Evolutionary conservation across 2,329 filamentous ascomycete species (phyloP), one percentile per base, ranked within the genome.

Genomic region (Neopestalotiopsis sp.): DNA sequence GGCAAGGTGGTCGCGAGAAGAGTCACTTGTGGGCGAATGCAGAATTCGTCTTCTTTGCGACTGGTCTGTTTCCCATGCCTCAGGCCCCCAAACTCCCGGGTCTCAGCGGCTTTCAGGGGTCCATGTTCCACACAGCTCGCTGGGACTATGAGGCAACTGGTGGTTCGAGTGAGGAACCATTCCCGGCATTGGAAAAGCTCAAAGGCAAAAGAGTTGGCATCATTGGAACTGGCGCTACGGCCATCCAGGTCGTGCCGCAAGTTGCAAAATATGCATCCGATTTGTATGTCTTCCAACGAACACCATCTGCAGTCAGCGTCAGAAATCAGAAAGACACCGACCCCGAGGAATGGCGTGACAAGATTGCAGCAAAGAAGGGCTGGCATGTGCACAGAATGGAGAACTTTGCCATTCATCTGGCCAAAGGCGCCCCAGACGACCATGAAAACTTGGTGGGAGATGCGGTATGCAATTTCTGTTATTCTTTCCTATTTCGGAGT

Each of bases 381-480:
- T 67, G 66, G 66, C 66, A 67, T 7, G 62, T 17, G 5, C n/a
- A 53, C n/a, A 58, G 66, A 38, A 49, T 53, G 59, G 58, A 67
- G 40, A 67, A 67, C 28, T 34, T 67, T 4, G 57, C 58, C 17
- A 34, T 56, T n/a, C 24, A 56, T 67, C 9, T 67, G n/a, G 34
- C 66, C 5, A 24, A 53, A 14, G 66, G 65, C 40, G 59, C 66
- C 6, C 40, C 42, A 13, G 32, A 38, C 2, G 66, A 56, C 7
- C 20, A 67, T 17, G 42, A 67, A 56, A 67, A 67, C 58, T 28
- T 67, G 20, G 66, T 67, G 13, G 58, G 56, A 20, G 66, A 67
- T 63, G 57, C 6, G 34, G 34, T 38, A 38, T 38, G 34, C 34
- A 38, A 38, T 38, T 38, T 38, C 34, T 10, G 6, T 7, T 38